Base-by-base conservation (phyloP, 2,329 filamentous ascomycete species). In the Exophiala calicioides region DNA sequence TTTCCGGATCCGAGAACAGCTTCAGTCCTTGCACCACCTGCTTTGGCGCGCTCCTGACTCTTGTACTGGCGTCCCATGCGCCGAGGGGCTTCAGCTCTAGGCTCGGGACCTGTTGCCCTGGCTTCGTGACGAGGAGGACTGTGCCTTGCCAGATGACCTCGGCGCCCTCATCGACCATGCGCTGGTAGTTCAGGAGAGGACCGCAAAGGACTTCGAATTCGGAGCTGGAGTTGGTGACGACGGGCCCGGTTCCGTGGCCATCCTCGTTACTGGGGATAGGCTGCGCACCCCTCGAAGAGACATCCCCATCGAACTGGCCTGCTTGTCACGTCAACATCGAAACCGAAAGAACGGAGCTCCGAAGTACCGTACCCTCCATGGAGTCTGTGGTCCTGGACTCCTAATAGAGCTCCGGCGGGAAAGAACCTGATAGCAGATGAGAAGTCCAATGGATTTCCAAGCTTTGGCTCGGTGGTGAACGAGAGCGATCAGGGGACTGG, bases 51-150 rank as follows among this genome's bases (percentile, higher is more conserved):
- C 15, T 26, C 29, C 31, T 53, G 24, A 33, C n/a, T 12, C 41
- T 32, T 21, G 37, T 27, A 23, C 33, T 24, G 10, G 31, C 37
- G 20, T 49, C 47, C 35, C 18, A 41, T 20, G 50, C 33, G 24
- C 77, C 78, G 40, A 83, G 60, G 13, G 70, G 68, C 12, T 65
- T 68, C 56, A 91, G 67, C 19, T 75, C 73, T 30, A 94, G 81
- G 53, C 77, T 71, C 1, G 78, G 76, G 52, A 80, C 77, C 15
- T 73, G 71, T 60, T 80, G 82, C 18, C 86, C 86, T 3, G 89
- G 86, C 40, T 78, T 82, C 12, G 85, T 86, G 41, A 96, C 89
- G 38, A 96, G 72, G 59, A 96, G 72, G 5, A 95, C 86, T 65
- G 89, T 95, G 47, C 91, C 90, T 59, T 87, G 75, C 90, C 91